A percentile compares a stretch with the other conserved stretches of the same genome.
Conservation (phyloP, 2,329 filamentous ascomycete species). For the Fusarium paranaense region DNA sequence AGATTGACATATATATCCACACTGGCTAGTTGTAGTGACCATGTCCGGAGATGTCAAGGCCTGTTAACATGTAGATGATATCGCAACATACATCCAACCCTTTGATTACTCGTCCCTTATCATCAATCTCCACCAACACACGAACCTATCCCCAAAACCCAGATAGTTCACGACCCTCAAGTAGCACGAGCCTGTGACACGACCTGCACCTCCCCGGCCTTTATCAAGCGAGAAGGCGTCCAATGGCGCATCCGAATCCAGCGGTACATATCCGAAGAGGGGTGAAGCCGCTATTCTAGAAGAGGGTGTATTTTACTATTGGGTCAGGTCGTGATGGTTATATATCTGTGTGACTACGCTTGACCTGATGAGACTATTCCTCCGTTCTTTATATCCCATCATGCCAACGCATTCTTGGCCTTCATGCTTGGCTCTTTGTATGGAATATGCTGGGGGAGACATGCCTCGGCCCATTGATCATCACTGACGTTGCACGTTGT, state of each 20-base stretch:
- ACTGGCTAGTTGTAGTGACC: neutral
- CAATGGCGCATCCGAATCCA: neutral
- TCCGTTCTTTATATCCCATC: neutral
- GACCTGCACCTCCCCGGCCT: constrained; percentile 27
- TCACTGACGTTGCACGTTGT: neutral
- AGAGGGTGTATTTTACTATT: neutral
- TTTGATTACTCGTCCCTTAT: neutral
- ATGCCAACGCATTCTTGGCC: neutral
- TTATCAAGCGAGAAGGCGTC: constrained; percentile 39
- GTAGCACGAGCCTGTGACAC: constrained; percentile 34
- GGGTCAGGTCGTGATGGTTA: neutral
- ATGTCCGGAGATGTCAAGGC: neutral
- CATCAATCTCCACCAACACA: neutral
- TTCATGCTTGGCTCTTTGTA: neutral
- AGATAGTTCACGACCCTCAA: neutral
- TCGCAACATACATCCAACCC: neutral
- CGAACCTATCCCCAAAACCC: neutral
- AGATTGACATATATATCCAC: neutral
- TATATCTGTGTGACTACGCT: neutral
- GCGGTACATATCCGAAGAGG: neutral
- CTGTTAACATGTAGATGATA: neutral
- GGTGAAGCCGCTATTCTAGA: neutral
- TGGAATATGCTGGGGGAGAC: neutral
- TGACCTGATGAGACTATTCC: constrained; percentile 3
- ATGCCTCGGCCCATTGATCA: neutral